A percentile compares a stretch with the other conserved stretches of the same genome.
Evolutionary conservation across 2,329 filamentous ascomycete species (phyloP).

Genomic region (Pseudogymnoascus sp.): DNA sequence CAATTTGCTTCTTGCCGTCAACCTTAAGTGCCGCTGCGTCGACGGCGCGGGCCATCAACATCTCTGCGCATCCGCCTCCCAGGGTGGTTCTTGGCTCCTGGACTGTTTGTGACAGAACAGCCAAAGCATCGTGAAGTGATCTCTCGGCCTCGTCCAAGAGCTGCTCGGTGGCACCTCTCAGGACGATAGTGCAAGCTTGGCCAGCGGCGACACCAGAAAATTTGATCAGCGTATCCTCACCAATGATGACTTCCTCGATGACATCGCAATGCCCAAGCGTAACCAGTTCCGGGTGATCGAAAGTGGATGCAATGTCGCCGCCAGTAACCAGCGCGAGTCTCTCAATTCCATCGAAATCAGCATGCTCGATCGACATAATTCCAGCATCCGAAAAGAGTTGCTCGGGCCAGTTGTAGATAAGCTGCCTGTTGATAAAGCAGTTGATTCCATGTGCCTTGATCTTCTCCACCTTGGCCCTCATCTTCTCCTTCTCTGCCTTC

Average conservation of each 20-base stretch:
- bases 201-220: slow-evolving; percentile 94
- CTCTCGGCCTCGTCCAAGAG: slow-evolving; percentile 94
- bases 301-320: slow-evolving; percentile 94
- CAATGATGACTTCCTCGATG: slow-evolving; percentile 97
- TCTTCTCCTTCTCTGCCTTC: slow-evolving; percentile 97
- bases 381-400: slow-evolving; percentile 96
- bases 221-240: slow-evolving; percentile 93
- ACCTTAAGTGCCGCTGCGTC: slow-evolving; percentile 88
- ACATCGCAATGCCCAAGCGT: slow-evolving; percentile 91
- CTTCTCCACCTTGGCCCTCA: slow-evolving; percentile 97
- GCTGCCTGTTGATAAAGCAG: slow-evolving; percentile 98
- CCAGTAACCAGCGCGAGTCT: slow-evolving; percentile 89
- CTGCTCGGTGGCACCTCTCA: slow-evolving; percentile 93
- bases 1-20: slow-evolving; percentile 92
- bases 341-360: slow-evolving; percentile 97
- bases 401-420: slow-evolving; percentile 99
- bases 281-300: slow-evolving; percentile 94
- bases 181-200: slow-evolving; percentile 90
- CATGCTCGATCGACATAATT: slow-evolving; percentile 97
- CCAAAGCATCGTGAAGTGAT: slow-evolving; percentile 89
- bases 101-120: slow-evolving; percentile 92
- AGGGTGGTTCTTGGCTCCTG: slow-evolving; percentile 89
- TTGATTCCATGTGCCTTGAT: slow-evolving; percentile 99
- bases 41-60: slow-evolving; percentile 98
- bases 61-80: slow-evolving; percentile 92